Evolutionary conservation across 495 filamentous ascomycete genomes (phyloP), one percentile per base, ranked within the genome.

Genomic region (Xylaria sp.): DNA sequence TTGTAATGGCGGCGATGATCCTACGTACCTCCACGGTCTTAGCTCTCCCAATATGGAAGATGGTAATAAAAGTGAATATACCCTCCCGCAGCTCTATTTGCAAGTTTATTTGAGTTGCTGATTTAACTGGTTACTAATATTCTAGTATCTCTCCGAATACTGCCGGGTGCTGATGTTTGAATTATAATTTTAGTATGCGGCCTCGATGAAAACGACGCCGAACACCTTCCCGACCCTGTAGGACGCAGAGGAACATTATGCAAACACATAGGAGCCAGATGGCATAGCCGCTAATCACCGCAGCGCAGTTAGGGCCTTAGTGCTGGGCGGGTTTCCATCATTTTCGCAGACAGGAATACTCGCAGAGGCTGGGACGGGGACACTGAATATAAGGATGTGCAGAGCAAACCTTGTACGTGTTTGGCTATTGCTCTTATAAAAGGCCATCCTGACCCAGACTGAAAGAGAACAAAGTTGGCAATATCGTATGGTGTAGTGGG

Each of bases 1-100:
- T 24, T 62, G 37, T 14, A 29, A 55, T n/a, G n/a, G n/a, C n/a
- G n/a, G n/a, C 48, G 48, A 26, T 37, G n/a, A n/a, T n/a, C n/a
- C 44, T 3, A 19, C 43, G 9, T n/a, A 66, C 31, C 19, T 65
- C n/a, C 31, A 66, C n/a, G 40, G 62, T 31, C 62, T 66, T 44
- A 24, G 41, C 31, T 35, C 11, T 66, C 29, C 62, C 31, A 31
- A 50, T 66, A 29, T 9, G 24, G 31, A 19, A 44, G n/a, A 11
- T 1, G n/a, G 33, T 8, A 37, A 37, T 35, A 59, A 37, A 59
- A 8, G 21, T 59, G 33, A 59, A 35, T 37, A 21, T n/a, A n/a
- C 19, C 29, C 3, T 55, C 24, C 24, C 4, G 17, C 14, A 31
- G 26, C 26, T 55, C 5, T 5, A 24, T 1, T 7, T 31, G 14